Base-by-base conservation (phyloP, 1,284 basidiomycete species). In the Volvariella surrecta region DNA sequence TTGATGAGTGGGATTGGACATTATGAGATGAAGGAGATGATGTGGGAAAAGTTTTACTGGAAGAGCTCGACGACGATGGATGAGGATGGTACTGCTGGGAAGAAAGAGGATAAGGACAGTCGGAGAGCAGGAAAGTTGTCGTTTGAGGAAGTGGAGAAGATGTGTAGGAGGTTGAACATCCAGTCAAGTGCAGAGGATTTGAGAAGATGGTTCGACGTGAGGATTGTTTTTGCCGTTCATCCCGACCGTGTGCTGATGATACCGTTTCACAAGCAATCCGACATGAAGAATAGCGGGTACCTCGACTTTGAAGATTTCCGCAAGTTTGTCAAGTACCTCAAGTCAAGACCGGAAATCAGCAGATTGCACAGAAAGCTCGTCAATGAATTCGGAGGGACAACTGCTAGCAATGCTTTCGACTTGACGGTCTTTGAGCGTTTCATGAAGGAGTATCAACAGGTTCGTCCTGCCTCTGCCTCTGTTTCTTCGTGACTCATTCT, bases 11-110 rank as follows among this genome's bases (percentile, higher is more conserved):
- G 79, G 0, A 64, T 81, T 3, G 77, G 76, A 10, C 73, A 80
- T 48, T 60, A 74, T 30, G 77, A 82, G 47, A 65, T 81, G 52
- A 66, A 86, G 10, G 74, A 88, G 52, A 68, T 72, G 0, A 66
- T 90, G 6, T 93, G 89, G 89, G 78, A 90, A 63, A 76, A 79
- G 47, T 85, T 86, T 58, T 87, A 88, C 57, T 93, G 90, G 89
- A 86, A 81, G 52, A 77, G 74, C 16, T 79, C 82, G 0, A 84
- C 85, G 50, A 64, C 70, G n/a, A n/a, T n/a, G 41, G 63, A 73
- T 46, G 45, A 19, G 2, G 42, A 43, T 28, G 24, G 24, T 6
- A 28, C 11, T 11, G 24, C 11, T 11, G 24, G 24, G 24, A 28
- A 68, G 72, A 2, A 81, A 87, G 58, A 72, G 80, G 50, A 74